These are phyloP conservation scores for Fusarium kyushuense DNA, from an alignment of 2,329 filamentous ascomycete species.

Conservation along the genomic window DNA sequence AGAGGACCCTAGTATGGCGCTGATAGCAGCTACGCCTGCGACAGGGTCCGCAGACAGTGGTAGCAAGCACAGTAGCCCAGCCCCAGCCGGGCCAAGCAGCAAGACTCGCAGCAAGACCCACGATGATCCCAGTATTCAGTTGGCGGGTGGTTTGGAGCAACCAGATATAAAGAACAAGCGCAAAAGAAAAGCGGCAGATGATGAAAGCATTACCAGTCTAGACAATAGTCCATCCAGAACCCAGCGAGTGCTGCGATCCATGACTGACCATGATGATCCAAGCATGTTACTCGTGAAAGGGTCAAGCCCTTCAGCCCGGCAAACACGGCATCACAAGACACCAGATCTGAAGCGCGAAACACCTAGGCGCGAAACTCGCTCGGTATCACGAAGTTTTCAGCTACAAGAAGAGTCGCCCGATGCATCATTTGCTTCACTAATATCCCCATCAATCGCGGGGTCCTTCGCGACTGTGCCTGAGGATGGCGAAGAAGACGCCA, in stretches of 20 bases:
- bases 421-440: constrained; percentile 35
- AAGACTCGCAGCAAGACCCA: constrained; percentile 44
- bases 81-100: constrained; percentile 35
- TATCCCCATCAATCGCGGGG: constrained; percentile 49
- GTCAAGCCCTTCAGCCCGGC: constrained; percentile 38
- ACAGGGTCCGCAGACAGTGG: constrained; percentile 22
- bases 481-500: constrained; percentile 48
- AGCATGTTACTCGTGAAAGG: constrained; percentile 47
- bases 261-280: constrained; percentile 38
- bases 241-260: constrained; percentile 49
- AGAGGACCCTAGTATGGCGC: constrained; percentile 49
- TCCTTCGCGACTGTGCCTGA: constrained; percentile 38
- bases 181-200: constrained; percentile 33
- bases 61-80: constrained; percentile 36
- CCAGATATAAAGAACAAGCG: constrained; percentile 39
- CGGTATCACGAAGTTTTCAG: constrained; percentile 38
- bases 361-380: constrained; percentile 44
- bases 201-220: constrained; percentile 26
- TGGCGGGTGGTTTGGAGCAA: constrained; percentile 38
- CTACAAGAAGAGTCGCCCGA: constrained; percentile 41
- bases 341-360: constrained; percentile 42
- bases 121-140: constrained; percentile 42
- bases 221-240: constrained; percentile 41
- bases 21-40: constrained; percentile 44
- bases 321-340: constrained; percentile 40